Base-by-base conservation (phyloP, 352 stramenopile species). In the Aphanomyces stellatus region DNA sequence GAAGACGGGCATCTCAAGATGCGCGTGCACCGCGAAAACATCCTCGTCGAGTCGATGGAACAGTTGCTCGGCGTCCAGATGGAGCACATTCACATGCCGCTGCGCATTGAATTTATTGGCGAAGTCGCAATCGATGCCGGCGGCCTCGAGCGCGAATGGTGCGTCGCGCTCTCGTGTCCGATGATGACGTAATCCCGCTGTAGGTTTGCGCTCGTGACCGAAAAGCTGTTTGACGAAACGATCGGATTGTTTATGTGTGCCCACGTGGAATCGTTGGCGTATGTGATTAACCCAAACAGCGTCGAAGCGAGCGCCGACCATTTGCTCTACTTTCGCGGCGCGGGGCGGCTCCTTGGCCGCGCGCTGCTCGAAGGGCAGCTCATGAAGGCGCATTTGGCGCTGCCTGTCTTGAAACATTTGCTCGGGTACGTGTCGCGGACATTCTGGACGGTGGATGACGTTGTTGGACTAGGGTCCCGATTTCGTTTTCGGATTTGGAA, bases 301-400 rank as follows among this genome's bases (percentile, higher is more conserved):
- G 76, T 88, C 10, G 80, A 92, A 57, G 83, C 83, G 1, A 90
- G 82, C 65, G 93, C 96, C 1, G 86, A 99, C 70, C 96, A 99
- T 73, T 72, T 99, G 65, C 76, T 97, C n/a, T 99, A 98, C 78
- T 99, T 99, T 76, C 91, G 96, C 53, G 97, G 97, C 63, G 82
- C 96, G 0, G 96, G 95, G 2, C 82, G 96, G 6, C 77, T 99
- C 10, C 75, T 99, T 66, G 97, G 95, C 30, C 98, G 98, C 69
- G 96, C 96, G 31, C 73, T 99, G 35, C 80, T 97, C 11, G 97
- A 99, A 76, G 97, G 97, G 1, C 97, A 98, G 70, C 70, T 95
- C 57, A 87, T 96, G 72, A 85, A 83, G 55, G 87, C 84, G 15
- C 85, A 90, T 65, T 71, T 97, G 69, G 85, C 87, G 24, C 70